These are phyloP conservation scores for Brettanomyces anomalus DNA, from an alignment of 805 yeast species.

Conservation along the genomic window DNA sequence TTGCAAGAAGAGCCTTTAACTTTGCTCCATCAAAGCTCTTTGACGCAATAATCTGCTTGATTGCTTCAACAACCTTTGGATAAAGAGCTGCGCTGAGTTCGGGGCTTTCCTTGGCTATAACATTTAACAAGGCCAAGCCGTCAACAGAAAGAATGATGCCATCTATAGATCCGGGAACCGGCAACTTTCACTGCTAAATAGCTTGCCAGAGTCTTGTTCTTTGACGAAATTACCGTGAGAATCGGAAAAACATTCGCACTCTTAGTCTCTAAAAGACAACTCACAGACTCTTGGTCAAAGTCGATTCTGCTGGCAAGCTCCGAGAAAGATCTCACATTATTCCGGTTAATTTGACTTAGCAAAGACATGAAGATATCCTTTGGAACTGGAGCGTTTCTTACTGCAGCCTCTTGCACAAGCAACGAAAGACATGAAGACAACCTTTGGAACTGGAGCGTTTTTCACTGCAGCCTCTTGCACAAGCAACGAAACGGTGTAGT, in stretches of 20 bases:
- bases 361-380: neutral
- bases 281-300: too few species aligned
- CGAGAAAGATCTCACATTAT: too few species aligned
- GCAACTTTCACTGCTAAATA: too few species aligned
- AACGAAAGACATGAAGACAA: neutral
- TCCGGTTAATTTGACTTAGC: too few species aligned
- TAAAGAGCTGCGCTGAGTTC: neutral
- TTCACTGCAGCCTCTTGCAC: neutral
- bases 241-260: too few species aligned
- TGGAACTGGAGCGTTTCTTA: neutral
- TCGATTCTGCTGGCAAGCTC: too few species aligned
- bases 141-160: neutral
- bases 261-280: too few species aligned
- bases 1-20: slow-evolving; percentile 7
- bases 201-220: too few species aligned
- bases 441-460: neutral
- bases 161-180: too few species aligned
- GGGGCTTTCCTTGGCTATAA: neutral
- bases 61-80: slow-evolving; percentile 4
- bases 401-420: neutral
- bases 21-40: slow-evolving; percentile 1
- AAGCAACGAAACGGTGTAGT: neutral
- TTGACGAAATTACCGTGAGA: too few species aligned
- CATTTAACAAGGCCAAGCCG: neutral
- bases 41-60: slow-evolving; percentile 5